Evolutionary conservation across 2,329 filamentous ascomycete species (phyloP), one percentile per base, ranked within the genome.

Genomic region (Dothistroma septosporum): DNA sequence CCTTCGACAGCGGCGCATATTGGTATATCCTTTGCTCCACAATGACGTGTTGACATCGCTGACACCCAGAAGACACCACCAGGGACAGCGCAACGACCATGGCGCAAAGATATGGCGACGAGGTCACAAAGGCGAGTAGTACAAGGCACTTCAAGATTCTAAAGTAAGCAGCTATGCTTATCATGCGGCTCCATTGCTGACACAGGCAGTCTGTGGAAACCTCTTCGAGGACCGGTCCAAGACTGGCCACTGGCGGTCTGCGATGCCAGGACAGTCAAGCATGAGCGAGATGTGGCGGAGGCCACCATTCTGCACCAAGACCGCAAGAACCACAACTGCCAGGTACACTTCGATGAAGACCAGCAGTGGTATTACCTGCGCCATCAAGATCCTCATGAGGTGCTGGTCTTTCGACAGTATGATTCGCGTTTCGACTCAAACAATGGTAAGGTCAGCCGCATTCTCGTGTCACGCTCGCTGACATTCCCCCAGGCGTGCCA

Each of bases 1-100:
- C 58, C 58, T 1, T 60, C 58, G 16, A 60, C 58, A 2, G 58
- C 58, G 6, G 58, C 58, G 28, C 58, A 60, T 32, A 56, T 60
- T 31, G 58, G 58, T 60, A 28, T 2, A 28, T 31, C 28, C 14
- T 32, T 7, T 24, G 16, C n/a, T n/a, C n/a, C n/a, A n/a, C n/a
- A 21, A 4, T 22, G 22, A 5, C 4, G 3, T 10, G 6, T 52
- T 19, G 46, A 21, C n/a, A 10, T 31, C 19, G 35, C 57, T 54
- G 50, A 59, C 10, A 22, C 10, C 3, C 35, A 4, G 4, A 7
- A 60, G 58, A 60, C 32, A 19, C 50, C 14, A 54, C 41, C 8
- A 37, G 2, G 10, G 11, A 55, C 6, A 60, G 58, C 16, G 58
- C 52, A 1, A 8, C 12, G 7, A 41, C 24, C 11, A 53, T 33